phyloP scores from a whole-genome alignment of 2,329 filamentous ascomycete species.

The Beauveria caledonica region DNA sequence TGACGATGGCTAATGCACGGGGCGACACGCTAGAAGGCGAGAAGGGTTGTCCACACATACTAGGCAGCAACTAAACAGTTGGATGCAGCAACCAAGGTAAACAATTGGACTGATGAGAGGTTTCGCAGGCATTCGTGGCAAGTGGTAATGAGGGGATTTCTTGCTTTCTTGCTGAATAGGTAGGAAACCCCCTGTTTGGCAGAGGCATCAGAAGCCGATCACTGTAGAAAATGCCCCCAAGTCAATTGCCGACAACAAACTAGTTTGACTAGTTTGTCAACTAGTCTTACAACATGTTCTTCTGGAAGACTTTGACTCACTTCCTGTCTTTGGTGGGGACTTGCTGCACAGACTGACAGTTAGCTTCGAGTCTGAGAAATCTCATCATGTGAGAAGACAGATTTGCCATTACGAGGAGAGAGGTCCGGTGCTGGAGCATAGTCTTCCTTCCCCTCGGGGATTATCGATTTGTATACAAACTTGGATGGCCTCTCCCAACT shows the following conservation, averaged over 20 bases:
- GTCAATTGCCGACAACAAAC: background rate
- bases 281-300: background rate
- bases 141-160: too few relatives aligned
- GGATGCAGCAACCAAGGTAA: background rate
- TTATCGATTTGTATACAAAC: background rate
- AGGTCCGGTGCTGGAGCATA: too few relatives aligned
- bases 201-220: background rate
- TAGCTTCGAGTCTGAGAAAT: background rate
- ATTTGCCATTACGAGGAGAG: background rate
- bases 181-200: background rate
- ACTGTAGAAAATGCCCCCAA: background rate
- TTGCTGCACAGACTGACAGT: background rate
- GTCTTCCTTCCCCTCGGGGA: background rate
- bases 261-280: too few relatives aligned
- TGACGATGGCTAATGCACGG: background rate
- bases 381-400: background rate
- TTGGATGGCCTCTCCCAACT: background rate
- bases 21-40: background rate
- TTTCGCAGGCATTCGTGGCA: background rate
- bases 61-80: background rate
- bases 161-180: too few relatives aligned
- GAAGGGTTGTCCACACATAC: background rate
- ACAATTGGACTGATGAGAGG: background rate
- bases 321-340: background rate
- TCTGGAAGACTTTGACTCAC: background rate